A percentile compares a stretch with the other conserved stretches of the same genome.
Evolutionary conservation across 352 stramenopile species (phyloP).

Genomic region (Peronospora belbahrii): DNA sequence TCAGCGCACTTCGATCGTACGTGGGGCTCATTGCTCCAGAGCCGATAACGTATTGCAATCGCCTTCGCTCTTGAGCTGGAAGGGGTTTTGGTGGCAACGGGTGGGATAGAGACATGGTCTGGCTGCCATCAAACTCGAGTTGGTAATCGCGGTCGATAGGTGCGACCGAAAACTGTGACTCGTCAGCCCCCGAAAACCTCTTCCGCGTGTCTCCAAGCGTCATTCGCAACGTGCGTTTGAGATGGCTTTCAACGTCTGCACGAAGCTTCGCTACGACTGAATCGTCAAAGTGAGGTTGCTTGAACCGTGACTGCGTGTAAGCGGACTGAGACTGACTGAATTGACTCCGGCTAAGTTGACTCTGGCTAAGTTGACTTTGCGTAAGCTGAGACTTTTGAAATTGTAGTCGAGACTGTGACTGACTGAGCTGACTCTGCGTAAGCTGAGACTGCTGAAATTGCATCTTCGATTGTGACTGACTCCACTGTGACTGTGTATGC

Average conservation of each 20-base stretch:
- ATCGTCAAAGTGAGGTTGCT: slow-evolving; percentile 18
- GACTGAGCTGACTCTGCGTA: slow-evolving; percentile 7
- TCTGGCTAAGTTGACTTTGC: slow-evolving; percentile 10
- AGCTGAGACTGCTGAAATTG: slow-evolving; percentile 7
- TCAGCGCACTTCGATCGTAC: slow-evolving; percentile 47
- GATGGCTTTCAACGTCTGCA: slow-evolving; percentile 23
- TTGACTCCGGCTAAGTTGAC: no score
- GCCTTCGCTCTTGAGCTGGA: slow-evolving; percentile 26
- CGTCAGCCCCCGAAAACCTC: slow-evolving; percentile 13
- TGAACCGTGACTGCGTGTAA: slow-evolving; percentile 14
- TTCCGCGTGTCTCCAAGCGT: slow-evolving; percentile 14
- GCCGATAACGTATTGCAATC: slow-evolving; percentile 36
- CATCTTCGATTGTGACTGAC: slow-evolving; percentile 1
- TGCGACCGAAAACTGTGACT: slow-evolving; percentile 29
- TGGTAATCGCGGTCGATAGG: slow-evolving; percentile 40
- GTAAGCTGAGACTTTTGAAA: slow-evolving; percentile 6
- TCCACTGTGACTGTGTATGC: slow-evolving; percentile 1
- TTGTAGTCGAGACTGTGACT: slow-evolving; percentile 3
- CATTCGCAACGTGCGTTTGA: slow-evolving; percentile 19
- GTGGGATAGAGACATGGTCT: slow-evolving; percentile 31
- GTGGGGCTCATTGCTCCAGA: slow-evolving; percentile 32
- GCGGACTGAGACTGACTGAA: slow-evolving; percentile 6
- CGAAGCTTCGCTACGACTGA: slow-evolving; percentile 21
- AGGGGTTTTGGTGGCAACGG: slow-evolving; percentile 37
- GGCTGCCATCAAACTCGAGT: slow-evolving; percentile 35